Percentiles rank a stretch among this genome's conserved stretches.
Conservation (phyloP, 148 eudicot genomes). For the Pouteria glomerata region DNA sequence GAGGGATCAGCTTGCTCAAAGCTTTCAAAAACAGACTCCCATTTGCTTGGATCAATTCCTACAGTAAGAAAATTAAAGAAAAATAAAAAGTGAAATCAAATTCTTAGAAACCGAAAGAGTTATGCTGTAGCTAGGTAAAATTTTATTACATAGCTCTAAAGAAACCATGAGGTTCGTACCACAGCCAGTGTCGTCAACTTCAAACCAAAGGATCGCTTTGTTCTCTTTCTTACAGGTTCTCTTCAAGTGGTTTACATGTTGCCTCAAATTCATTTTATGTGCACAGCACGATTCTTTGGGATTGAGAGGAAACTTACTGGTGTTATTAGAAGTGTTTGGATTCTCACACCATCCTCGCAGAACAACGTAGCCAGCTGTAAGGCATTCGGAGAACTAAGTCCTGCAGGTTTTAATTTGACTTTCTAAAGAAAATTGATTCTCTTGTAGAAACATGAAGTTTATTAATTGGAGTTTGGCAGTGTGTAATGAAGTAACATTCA, state of each 20-base stretch:
- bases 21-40: slow-evolving; percentile 98
- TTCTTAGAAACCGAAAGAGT: neutral
- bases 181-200: slow-evolving; percentile 94
- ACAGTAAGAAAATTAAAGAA: slow-evolving; percentile 10
- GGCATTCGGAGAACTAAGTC: neutral
- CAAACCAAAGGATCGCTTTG: slow-evolving; percentile 76
- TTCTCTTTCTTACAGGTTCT: slow-evolving; percentile 44
- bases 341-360: slow-evolving; percentile 92
- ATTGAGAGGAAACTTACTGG: slow-evolving; percentile 20
- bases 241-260: slow-evolving; percentile 26
- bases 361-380: slow-evolving; percentile 80
- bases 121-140: neutral
- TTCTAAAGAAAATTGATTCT: neutral
- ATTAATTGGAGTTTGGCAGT: neutral
- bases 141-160: neutral
- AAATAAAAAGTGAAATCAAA: neutral
- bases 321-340: slow-evolving; percentile 25
- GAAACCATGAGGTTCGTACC: slow-evolving; percentile 39
- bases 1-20: slow-evolving; percentile 99
- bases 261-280: slow-evolving; percentile 29
- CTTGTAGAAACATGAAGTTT: neutral
- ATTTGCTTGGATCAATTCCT: slow-evolving; percentile 93
- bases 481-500: too few relatives aligned
- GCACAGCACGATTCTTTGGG: slow-evolving; percentile 24
- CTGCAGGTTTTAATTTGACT: neutral